These are phyloP conservation scores for Thymus quinquecostatus DNA, from an alignment of 257 asterid species.

Conservation along the genomic window DNA sequence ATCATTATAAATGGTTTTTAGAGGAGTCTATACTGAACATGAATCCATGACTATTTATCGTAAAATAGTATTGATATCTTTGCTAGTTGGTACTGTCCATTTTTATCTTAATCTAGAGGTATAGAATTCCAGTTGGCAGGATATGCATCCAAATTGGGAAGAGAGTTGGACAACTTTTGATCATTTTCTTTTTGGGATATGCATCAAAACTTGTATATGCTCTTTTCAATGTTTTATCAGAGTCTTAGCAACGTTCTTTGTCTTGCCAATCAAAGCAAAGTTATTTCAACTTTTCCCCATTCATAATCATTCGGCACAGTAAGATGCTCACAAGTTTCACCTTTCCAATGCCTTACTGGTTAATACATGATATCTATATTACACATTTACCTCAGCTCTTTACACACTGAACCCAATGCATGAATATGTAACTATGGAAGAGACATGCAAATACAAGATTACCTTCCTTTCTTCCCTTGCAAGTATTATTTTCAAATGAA, in stretches of 20 bases:
- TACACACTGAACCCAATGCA: slow-evolving; percentile 20
- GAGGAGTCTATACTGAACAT: background rate
- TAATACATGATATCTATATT: background rate
- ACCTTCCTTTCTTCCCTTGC: slow-evolving; percentile 11
- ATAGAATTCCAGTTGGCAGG: slow-evolving; percentile 17
- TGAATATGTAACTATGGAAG: background rate
- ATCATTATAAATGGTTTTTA: slow-evolving; percentile 8
- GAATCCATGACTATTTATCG: background rate
- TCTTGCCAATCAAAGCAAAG: slow-evolving; percentile 19
- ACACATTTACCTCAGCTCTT: slow-evolving; percentile 3
- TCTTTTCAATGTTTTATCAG: slow-evolving; percentile 12
- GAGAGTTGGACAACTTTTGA: too few species aligned
- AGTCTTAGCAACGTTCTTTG: slow-evolving; percentile 11
- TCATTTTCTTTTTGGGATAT: slow-evolving; percentile 6
- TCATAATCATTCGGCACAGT: slow-evolving; percentile 3
- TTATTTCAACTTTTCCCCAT: background rate
- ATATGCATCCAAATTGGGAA: too few species aligned
- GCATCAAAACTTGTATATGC: slow-evolving; percentile 14
- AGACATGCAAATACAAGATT: slow-evolving; percentile 9
- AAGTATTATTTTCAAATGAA: slow-evolving; percentile 9
- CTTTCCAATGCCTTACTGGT: slow-evolving; percentile 14
- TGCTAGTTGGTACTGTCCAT: slow-evolving; percentile 2
- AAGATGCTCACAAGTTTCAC: slow-evolving; percentile 24
- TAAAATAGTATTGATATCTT: background rate
- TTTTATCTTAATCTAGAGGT: slow-evolving; percentile 22